Evolutionary conservation across 495 filamentous ascomycete genomes (phyloP), one percentile per base, ranked within the genome.

Genomic region (Glonium stellatum): DNA sequence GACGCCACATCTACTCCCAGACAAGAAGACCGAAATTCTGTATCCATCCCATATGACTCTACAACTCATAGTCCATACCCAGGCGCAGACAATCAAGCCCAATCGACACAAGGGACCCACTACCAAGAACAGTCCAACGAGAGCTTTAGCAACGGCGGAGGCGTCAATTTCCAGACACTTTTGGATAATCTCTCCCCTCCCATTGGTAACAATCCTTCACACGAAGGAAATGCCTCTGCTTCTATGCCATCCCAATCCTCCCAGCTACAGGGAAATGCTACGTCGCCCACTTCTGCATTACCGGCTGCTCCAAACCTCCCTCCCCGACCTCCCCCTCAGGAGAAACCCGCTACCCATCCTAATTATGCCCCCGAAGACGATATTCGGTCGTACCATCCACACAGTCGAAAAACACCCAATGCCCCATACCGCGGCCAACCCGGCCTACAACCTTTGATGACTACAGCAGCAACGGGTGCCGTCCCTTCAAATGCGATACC

Each of bases 311-410:
- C 76, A 54, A 80, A 76, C 59, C 77, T 85, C 42, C 78, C 78
- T 53, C 76, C 83, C 55, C 77, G 80, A 64, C 80, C 81, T 13
- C 77, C 77, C 11, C 69, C 77, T 54, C 72, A 80, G 58, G 79
- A 80, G 59, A 79, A 80, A 70, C 82, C 82, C 46, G 73, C 80
- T 59, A 76, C 79, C 49, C 79, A 84, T 71, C 75, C 78, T 53
- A 79, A 80, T 62, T 84, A 83, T 67, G 69, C 76, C 41, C 75
- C 80, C 48, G 77, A 72, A 57, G 76, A 81, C 72, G 80, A 82
- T 66, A 78, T 82, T 54, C 75, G 77, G 59, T 73, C 80, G 21
- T 84, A 85, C 70, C 82, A 84, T 65, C 73, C 73, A 9, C 81
- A 81, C 54, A 71, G 74, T 50, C 74, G 71, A 59, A 64, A 75